Conservation (phyloP, 371 early-diverging fungal species). For the Mucor lusitanicus region DNA sequence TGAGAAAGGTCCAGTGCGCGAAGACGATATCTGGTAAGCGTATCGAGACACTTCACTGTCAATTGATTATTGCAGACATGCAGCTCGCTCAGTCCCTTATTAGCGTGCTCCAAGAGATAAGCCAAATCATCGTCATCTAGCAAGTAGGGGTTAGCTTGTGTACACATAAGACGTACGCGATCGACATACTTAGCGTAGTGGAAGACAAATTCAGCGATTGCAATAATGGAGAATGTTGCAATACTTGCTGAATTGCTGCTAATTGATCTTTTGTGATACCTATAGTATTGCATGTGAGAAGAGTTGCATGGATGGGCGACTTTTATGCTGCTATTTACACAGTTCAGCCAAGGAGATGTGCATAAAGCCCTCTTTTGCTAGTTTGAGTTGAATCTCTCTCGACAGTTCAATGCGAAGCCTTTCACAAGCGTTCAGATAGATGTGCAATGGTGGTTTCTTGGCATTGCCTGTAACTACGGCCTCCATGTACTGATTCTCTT, state of each 20-base stretch:
- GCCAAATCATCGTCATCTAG: conserved; percentile 29
- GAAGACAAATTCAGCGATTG: conserved; percentile 23
- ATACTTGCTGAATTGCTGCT: conserved; percentile 12
- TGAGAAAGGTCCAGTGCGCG: conserved; percentile 3
- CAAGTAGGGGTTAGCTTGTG: background rate
- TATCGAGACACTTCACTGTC: conserved; percentile 9
- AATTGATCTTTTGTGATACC: conserved; percentile 6
- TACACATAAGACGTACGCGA: background rate
- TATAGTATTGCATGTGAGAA: background rate
- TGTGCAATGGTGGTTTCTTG: conserved; percentile 18
- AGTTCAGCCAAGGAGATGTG: background rate
- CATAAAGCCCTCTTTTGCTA: background rate
- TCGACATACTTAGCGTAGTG: conserved; percentile 25
- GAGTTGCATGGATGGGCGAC: background rate
- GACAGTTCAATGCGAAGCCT: background rate
- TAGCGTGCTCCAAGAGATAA: conserved; percentile 8
- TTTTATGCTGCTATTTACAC: background rate
- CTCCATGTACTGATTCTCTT: conserved; percentile 11
- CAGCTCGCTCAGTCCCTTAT: conserved; percentile 14
- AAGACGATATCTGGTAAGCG: background rate
- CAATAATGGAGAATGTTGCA: conserved; percentile 8
- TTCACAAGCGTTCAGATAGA: conserved; percentile 29
- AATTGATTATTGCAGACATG: conserved; percentile 29
- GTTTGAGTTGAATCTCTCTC: background rate
- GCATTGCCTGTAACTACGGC: conserved; percentile 18